Base-by-base conservation (phyloP, 2,329 filamentous ascomycete genomes). In the Stachybotrys chlorohalonatus region DNA sequence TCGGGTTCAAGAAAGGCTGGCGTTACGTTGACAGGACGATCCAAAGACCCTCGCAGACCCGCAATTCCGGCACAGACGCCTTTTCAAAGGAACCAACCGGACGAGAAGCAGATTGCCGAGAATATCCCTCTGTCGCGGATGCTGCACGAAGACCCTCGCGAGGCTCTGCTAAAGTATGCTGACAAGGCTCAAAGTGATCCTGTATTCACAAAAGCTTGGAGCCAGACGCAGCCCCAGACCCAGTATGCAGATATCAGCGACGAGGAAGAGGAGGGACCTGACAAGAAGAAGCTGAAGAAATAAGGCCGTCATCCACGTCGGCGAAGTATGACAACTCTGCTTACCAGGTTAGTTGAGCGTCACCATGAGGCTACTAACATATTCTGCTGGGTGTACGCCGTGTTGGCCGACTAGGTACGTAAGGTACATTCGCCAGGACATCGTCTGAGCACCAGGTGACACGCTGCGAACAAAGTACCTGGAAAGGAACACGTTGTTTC, bases 101-200 rank as follows among this genome's bases (percentile, higher is more conserved):
- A 97, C 68, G 89, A 93, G 69, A 87, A 87, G 64, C 90, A 95
- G 68, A 90, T 99, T 57, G 86, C 86, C 63, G 84, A 93, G 66
- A 89, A 89, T 60, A 95, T 97, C 53, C 90, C 92, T 31, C 79
- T 97, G 11, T 93, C 90, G 58, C 86, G 84, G 58, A 95, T 99
- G 90, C 80, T 95, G 51, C 92, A 99, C 70, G 94, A 99, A 69
- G 94, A 99, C 74, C 94, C 94, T 0, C 79, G 94, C 59, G 94
- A 96, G 71, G 94, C 94, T 49, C 74, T 99, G 65, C 74, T 99
- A 57, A 96, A 95, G 74, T 99, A 97, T 76, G 93, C 91, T 45
- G 90, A 95, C 54, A 86, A 95, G 67, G 91, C 92, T 11, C 85
- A 95, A 71, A 93, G 90, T 67, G 92, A 97, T 67, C 93, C 92